These are phyloP conservation scores for Helichrysum umbraculigerum DNA, from an alignment of 129 eudicot species.

Conservation along the genomic window DNA sequence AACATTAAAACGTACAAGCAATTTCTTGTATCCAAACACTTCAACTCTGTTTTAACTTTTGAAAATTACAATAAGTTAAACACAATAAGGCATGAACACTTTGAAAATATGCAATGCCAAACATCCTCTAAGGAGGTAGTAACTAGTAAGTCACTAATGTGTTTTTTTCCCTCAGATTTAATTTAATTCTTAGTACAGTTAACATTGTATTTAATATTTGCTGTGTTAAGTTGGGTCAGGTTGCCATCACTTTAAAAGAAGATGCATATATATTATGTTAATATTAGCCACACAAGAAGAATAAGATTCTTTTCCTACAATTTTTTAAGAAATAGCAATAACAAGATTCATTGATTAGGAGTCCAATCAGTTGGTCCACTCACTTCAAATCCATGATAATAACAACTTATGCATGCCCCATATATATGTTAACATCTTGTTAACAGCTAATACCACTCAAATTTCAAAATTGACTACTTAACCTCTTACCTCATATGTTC, in stretches of 20 bases:
- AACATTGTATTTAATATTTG: neutral
- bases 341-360: slow-evolving; percentile 10
- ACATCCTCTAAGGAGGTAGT: neutral
- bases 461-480: slow-evolving; percentile 4
- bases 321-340: slow-evolving; percentile 2
- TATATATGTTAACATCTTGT: slow-evolving; percentile 13
- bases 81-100: neutral
- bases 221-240: neutral
- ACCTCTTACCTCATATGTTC: neutral
- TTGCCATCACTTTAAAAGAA: slow-evolving; percentile 13
- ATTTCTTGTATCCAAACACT: neutral
- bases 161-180: neutral
- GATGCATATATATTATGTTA: neutral
- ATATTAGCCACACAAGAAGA: slow-evolving; percentile 22
- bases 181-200: neutral
- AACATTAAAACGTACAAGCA: neutral
- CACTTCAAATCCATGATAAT: slow-evolving; percentile 28
- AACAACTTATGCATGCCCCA: slow-evolving; percentile 16
- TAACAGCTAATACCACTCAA: slow-evolving; percentile 19
- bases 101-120: neutral
- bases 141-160: neutral
- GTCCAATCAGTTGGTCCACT: slow-evolving; percentile 37
- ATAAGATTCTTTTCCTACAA: slow-evolving; percentile 17
- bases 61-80: neutral
- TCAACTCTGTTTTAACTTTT: neutral